These are phyloP conservation scores for Thamnidium elegans DNA, from an alignment of 192 early-diverging fungal genomes.

Conservation along the genomic window DNA sequence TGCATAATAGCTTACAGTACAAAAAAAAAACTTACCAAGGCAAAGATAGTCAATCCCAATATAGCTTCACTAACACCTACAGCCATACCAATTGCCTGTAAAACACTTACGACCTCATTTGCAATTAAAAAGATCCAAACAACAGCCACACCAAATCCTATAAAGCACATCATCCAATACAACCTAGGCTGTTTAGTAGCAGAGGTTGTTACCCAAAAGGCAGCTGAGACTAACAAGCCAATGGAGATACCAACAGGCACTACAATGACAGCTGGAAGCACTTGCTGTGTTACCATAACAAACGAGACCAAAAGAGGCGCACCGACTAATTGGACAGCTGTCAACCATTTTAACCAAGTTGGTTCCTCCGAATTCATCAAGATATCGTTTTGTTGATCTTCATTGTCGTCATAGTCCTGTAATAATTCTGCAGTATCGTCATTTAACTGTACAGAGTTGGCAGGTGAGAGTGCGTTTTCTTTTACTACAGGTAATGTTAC, in stretches of 20 bases:
- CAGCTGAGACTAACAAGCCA: conserved; percentile 26
- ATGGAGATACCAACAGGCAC: conserved; percentile 31
- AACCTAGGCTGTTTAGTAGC: conserved; percentile 40
- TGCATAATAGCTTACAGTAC: background rate
- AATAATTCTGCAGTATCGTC: conserved; percentile 22
- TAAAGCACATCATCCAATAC: conserved; percentile 51
- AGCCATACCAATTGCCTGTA: conserved; percentile 77
- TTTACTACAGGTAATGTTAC: conserved; percentile 66
- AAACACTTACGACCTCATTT: conserved; percentile 84
- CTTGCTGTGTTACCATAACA: conserved; percentile 37
- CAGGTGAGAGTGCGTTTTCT: conserved; percentile 27
- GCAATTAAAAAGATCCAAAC: conserved; percentile 88
- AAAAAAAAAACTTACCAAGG: conserved; percentile 56
- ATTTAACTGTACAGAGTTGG: conserved; percentile 29
- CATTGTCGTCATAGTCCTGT: conserved; percentile 14
- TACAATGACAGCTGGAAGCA: conserved; percentile 20
- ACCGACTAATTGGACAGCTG: conserved; percentile 53
- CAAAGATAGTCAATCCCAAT: conserved; percentile 81
- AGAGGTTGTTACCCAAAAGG: conserved; percentile 36
- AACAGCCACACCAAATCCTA: conserved; percentile 77
- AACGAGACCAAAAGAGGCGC: conserved; percentile 52
- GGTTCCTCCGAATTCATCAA: conserved; percentile 13
- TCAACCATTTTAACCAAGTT: conserved; percentile 53
- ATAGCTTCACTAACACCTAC: conserved; percentile 78
- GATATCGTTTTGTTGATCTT: conserved; percentile 1